These are phyloP conservation scores for Saccharomyces hybrid DNA, from an alignment of 1,139 yeast species.

Conservation along the genomic window DNA sequence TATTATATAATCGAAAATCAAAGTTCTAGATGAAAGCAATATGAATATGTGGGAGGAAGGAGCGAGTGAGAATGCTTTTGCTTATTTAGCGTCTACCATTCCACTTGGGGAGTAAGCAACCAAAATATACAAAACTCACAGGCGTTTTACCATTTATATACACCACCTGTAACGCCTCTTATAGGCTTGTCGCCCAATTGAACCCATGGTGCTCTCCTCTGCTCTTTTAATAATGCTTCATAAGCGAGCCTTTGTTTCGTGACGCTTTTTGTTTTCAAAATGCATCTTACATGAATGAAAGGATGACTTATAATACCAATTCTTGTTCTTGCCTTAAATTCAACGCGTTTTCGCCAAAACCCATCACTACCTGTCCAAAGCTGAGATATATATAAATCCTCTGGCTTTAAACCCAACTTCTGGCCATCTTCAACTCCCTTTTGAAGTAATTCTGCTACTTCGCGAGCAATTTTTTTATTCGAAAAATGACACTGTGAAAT, in stretches of 20 bases:
- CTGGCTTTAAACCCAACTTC: conserved; percentile 48
- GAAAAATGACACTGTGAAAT: conserved; percentile 90
- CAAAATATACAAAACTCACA: background rate
- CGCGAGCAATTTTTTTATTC: conserved; percentile 71
- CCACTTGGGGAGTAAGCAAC: too few species aligned
- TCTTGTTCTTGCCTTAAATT: conserved; percentile 86
- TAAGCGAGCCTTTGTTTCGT: conserved; percentile 54
- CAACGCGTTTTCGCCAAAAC: conserved; percentile 59
- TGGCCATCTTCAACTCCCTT: conserved; percentile 66
- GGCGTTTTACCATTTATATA: conserved; percentile 42
- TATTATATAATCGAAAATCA: background rate
- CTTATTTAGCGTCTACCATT: too few species aligned
- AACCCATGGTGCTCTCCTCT: conserved; percentile 41
- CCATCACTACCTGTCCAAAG: conserved; percentile 95
- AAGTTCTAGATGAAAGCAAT: background rate
- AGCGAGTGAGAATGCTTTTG: too few species aligned
- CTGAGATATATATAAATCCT: conserved; percentile 63
- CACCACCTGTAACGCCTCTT: conserved; percentile 41
- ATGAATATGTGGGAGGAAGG: too few species aligned
- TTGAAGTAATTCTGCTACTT: conserved; percentile 66
- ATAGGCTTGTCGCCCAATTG: conserved; percentile 37
- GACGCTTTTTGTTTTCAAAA: conserved; percentile 53
- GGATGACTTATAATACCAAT: conserved; percentile 70
- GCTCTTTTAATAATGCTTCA: conserved; percentile 44
- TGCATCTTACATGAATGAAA: conserved; percentile 71